Conservation (phyloP, 139 green algal species). For the Zygnema cylindricum region DNA sequence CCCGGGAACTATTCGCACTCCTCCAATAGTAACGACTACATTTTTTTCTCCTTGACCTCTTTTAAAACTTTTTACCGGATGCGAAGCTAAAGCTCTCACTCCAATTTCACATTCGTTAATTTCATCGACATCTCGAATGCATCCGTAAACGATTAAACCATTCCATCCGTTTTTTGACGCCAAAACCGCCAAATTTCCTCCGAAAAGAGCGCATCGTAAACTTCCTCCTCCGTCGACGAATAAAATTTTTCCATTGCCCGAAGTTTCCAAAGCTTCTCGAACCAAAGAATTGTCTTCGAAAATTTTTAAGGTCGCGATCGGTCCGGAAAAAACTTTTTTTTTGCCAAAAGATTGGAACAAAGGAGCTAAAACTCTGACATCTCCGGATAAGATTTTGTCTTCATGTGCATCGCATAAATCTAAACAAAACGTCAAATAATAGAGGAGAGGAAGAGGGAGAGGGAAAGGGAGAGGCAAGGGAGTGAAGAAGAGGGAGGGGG, state of each 20-base stretch:
- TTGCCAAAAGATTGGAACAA: slow-evolving; percentile 15
- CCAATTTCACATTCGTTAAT: slow-evolving; percentile 69
- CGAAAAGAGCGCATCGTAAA: slow-evolving; percentile 89
- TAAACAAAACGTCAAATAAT: too few species aligned
- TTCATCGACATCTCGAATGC: slow-evolving; percentile 89
- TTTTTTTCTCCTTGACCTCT: slow-evolving; percentile 39
- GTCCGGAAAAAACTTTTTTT: slow-evolving; percentile 25
- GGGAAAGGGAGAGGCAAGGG: too few species aligned
- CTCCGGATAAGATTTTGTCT: slow-evolving; percentile 17
- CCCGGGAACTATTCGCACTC: slow-evolving; percentile 18
- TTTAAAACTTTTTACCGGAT: slow-evolving; percentile 50
- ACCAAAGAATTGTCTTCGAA: slow-evolving; percentile 58
- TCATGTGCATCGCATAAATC: slow-evolving; percentile 58
- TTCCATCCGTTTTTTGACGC: slow-evolving; percentile 86
- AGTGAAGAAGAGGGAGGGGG: too few species aligned
- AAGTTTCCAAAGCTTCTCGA: slow-evolving; percentile 26
- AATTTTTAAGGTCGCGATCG: slow-evolving; percentile 31
- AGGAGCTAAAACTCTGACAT: slow-evolving; percentile 41
- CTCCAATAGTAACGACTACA: slow-evolving; percentile 33
- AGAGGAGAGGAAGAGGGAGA: too few species aligned
- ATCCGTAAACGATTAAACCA: slow-evolving; percentile 92
- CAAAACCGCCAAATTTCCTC: slow-evolving; percentile 85
- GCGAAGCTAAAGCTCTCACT: slow-evolving; percentile 42
- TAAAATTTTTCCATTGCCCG: slow-evolving; percentile 28
- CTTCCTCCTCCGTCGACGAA: slow-evolving; percentile 79